Conservation (phyloP, 2,329 filamentous ascomycete species). For the Hymenoscyphus albidus region DNA sequence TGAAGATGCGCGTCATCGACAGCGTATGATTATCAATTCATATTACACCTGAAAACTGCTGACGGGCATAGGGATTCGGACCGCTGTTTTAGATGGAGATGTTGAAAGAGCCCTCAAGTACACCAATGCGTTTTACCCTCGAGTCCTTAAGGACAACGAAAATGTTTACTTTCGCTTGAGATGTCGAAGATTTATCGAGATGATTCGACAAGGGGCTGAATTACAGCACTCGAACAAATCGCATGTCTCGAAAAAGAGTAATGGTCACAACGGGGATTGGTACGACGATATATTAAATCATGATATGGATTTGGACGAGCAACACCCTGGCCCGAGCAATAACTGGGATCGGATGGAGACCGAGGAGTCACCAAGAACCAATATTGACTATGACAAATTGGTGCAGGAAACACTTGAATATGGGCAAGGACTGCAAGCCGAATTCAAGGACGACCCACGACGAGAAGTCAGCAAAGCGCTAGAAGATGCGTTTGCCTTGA, state of each 20-base stretch:
- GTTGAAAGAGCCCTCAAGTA: conserved; percentile 85
- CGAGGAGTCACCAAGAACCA: conserved; percentile 36
- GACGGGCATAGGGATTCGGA: conserved; percentile 66
- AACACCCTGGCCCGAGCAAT: conserved; percentile 39
- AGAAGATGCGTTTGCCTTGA: conserved; percentile 79
- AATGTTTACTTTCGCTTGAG: conserved; percentile 83
- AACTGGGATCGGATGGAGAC: conserved; percentile 51
- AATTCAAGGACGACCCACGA: conserved; percentile 70
- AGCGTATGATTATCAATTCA: conserved; percentile 57
- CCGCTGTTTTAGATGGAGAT: conserved; percentile 84
- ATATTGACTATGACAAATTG: conserved; percentile 41
- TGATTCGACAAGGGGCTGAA: conserved; percentile 75
- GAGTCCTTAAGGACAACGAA: conserved; percentile 74
- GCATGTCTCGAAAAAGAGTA: conserved; percentile 36
- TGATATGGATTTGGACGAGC: conserved; percentile 53
- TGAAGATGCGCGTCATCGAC: conserved; percentile 78
- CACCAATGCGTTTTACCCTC: conserved; percentile 73
- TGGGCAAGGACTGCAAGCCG: conserved; percentile 70
- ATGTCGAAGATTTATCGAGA: conserved; percentile 92
- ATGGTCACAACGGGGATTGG: conserved; percentile 38
- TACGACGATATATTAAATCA: conserved; percentile 38
- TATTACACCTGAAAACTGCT: background rate
- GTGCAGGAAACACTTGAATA: conserved; percentile 71
- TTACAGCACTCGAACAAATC: conserved; percentile 40
- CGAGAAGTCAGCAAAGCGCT: conserved; percentile 70